A percentile compares a stretch with the other conserved stretches of the same genome.
phyloP scores from a whole-genome alignment of 805 yeast genomes.

The Vanderwaltozyma polyspora region DNA sequence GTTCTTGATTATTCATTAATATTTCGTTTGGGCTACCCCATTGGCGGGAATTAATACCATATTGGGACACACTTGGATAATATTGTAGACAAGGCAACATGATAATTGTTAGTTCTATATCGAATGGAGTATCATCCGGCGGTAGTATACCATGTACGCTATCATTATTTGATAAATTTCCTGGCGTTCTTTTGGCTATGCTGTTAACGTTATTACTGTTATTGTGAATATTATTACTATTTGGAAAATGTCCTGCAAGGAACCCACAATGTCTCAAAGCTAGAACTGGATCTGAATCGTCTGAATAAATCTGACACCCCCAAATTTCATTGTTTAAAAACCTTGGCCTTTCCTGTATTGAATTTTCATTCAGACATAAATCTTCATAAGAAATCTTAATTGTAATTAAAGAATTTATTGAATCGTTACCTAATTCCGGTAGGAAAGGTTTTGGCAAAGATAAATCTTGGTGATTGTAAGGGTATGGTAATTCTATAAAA shows the following conservation, averaged over 20 bases:
- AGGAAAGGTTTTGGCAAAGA: conserved; percentile 18
- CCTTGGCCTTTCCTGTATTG: too few relatives aligned
- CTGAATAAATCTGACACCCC: conserved; percentile 92
- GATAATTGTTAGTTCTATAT: conserved; percentile 26
- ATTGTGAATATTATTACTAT: conserved; percentile 18
- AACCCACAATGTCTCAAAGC: conserved; percentile 69
- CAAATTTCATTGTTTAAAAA: conserved; percentile 49
- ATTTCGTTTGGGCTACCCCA: conserved; percentile 36
- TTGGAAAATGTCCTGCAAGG: too few relatives aligned
- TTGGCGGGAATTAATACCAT: conserved; percentile 62
- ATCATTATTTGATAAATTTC: conserved; percentile 26
- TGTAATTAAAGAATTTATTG: conserved; percentile 15
- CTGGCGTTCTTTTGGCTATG: conserved; percentile 30
- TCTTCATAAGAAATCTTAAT: conserved; percentile 17
- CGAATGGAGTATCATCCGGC: conserved; percentile 13
- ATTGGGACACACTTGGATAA: conserved; percentile 55
- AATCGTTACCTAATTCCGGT: conserved; percentile 13
- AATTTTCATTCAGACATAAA: conserved; percentile 4
- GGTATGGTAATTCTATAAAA: background rate
- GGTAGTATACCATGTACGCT: conserved; percentile 23
- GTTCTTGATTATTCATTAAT: background rate
- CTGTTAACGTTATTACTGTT: conserved; percentile 10
- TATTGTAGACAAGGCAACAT: conserved; percentile 57
- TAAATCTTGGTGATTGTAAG: conserved; percentile 1
- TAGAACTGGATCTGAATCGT: conserved; percentile 77